Percentiles rank a stretch among this genome's conserved stretches.
phyloP scores from a whole-genome alignment of 768 basidiomycete species.

The Boletus barrowsii region DNA sequence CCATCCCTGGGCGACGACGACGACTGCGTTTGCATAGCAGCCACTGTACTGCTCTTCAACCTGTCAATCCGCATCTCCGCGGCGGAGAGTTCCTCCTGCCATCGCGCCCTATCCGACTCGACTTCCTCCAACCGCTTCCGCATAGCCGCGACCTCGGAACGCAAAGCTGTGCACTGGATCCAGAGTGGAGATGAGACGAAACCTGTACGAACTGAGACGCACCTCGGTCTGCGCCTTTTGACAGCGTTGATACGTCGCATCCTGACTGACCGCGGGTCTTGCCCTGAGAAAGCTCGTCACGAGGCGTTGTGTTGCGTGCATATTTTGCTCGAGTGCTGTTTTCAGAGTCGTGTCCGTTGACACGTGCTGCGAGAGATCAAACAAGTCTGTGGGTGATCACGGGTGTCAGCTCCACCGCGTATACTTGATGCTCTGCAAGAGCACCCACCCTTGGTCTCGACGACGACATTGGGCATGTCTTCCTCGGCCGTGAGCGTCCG shows the following conservation, averaged over 20 bases:
- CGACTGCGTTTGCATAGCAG: conserved; percentile 41
- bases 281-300: conserved; percentile 53
- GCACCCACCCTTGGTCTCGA: conserved; percentile 41
- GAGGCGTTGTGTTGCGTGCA: conserved; percentile 56
- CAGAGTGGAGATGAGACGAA: conserved; percentile 9
- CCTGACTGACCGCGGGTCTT: conserved; percentile 32
- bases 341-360: conserved; percentile 31
- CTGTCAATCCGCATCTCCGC: conserved; percentile 66
- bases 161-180: conserved; percentile 52
- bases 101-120: conserved; percentile 46
- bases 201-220: conserved; percentile 15
- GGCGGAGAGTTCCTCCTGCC: conserved; percentile 47
- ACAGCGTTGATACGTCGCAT: conserved; percentile 42
- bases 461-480: conserved; percentile 41
- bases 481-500: conserved; percentile 55
- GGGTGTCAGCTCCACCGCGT: background rate
- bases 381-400: conserved; percentile 22
- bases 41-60: conserved; percentile 51
- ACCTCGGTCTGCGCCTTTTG: conserved; percentile 64
- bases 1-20: conserved; percentile 34
- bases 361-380: conserved; percentile 33
- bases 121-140: conserved; percentile 49
- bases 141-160: conserved; percentile 54
- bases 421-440: background rate
- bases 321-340: conserved; percentile 50